Percentiles rank a stretch among this genome's conserved stretches.
These are phyloP conservation scores for Scenedesmus sp. DNA, from an alignment of 163 green algal genomes.

Conservation along the genomic window DNA sequence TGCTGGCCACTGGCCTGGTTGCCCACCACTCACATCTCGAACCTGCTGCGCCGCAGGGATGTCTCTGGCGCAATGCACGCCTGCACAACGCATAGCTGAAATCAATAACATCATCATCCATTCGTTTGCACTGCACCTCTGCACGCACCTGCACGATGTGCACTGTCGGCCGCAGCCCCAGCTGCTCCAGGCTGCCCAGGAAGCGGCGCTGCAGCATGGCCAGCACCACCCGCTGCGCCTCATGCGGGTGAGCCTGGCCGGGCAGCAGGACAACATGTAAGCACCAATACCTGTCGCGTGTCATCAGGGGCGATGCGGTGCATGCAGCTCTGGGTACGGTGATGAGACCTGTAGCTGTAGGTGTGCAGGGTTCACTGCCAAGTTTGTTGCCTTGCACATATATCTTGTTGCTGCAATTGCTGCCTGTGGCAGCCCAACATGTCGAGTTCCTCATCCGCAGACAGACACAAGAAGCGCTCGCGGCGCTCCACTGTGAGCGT, in stretches of 20 bases:
- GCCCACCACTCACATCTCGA: too few relatives aligned
- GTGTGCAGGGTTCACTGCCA: too few relatives aligned
- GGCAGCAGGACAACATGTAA: background rate
- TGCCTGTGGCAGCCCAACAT: background rate
- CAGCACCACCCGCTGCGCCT: slow-evolving; percentile 1
- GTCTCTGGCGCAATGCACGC: too few relatives aligned
- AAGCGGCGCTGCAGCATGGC: slow-evolving; percentile 33
- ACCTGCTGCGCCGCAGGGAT: too few relatives aligned
- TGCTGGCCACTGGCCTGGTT: background rate
- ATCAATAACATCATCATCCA: too few relatives aligned
- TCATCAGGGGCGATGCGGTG: too few relatives aligned
- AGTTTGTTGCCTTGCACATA: background rate
- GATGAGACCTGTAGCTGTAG: background rate
- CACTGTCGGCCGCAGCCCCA: background rate
- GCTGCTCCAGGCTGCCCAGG: background rate
- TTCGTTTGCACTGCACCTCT: background rate
- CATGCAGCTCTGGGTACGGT: background rate
- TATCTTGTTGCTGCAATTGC: background rate
- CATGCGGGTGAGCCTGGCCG: background rate
- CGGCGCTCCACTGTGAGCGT: background rate
- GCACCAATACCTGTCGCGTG: background rate
- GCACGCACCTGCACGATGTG: slow-evolving; percentile 24
- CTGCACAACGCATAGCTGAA: too few relatives aligned
- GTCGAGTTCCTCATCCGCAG: background rate
- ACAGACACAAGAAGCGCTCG: background rate